Base-by-base conservation (phyloP, 202 grass and related monocot genomes). In the Hordeum pubiflorum region DNA sequence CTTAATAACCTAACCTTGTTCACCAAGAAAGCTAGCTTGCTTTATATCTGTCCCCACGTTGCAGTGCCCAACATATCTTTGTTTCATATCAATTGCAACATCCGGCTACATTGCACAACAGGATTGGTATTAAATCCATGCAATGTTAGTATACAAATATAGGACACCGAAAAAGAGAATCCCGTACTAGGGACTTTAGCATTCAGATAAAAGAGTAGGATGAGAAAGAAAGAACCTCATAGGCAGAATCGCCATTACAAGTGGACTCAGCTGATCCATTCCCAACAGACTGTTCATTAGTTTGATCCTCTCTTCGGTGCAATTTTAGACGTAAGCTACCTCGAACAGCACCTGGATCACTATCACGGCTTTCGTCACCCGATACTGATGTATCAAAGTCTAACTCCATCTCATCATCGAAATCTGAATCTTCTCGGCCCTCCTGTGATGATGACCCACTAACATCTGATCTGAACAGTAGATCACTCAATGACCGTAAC, bases 21-120 rank as follows among this genome's bases (percentile, higher is more conserved):
- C 90, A 29, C 96, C 92, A 67, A 99, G 91, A 89, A 99, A 99
- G 71, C 89, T 99, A 79, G 96, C 96, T 87, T 99, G 96, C 46
- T 99, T 96, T 83, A 99, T 99, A 85, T 99, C 96, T 76, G 96
- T 99, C 43, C 92, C 96, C 54, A 96, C 71, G 60, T 99, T 99
- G 81, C 92, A 96, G 37, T 99, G 96, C 14, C 85, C 96, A 82
- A 99, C 86, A 79, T 96, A 99, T 91, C 96, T 93, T 91, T 88
- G 91, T 78, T 93, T 96, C 96, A 93, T 93, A 90, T 99, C 96
- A 83, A 99, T 84, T 61, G 81, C 92, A 77, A 87, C 78, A 58
- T 99, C 96, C 41, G 71, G 79, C 92, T 99, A 93, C 78, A 96
- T 89, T 75, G 40, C 39, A 80, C 20, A 52, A 59, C 79, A 52